Evolutionary conservation across 352 stramenopile species (phyloP), one percentile per base, ranked within the genome.

Genomic region (Discostella stelligera): DNA sequence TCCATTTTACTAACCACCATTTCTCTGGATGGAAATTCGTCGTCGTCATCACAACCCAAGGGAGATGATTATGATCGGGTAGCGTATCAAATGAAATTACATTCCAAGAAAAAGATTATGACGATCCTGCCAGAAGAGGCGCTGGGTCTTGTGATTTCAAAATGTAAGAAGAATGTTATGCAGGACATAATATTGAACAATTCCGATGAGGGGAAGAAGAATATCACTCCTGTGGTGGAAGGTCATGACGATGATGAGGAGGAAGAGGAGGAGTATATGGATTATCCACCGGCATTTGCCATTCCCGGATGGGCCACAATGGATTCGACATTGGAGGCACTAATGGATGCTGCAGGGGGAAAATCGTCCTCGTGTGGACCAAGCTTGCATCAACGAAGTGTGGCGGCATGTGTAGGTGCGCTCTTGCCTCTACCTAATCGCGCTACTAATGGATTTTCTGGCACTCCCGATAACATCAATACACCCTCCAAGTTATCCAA

Each of bases 81-180:
- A 0, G 84, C 87, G 23, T 86, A 73, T 59, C 89, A 90, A 66
- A 64, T 93, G 6, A 74, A 67, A 52, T 58, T 93, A 3, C 60
- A 81, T 68, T 78, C 79, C 20, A 77, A 76, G 44, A 93, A 93
- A 69, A 93, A 93, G 61, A 46, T 74, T 16, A 67, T 91, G 49
- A 87, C 85, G 1, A 80, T 93, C 9, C 48, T 93, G 3, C 88
- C 88, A 3, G 88, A 93, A 67, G 88, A 93, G 76, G 80, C 77
- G 0, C 60, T 87, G 5, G 70, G 74, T 10, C 41, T 91, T 5
- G 18, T 91, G 0, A 62, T 93, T 20, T 76, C 80, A 50, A 32
- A 80, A 49, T 83, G 76, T 2, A 82, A 84, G 58, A 81, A 78
- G 61, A 65, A 77, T 62, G 84, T 85, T 0, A 58, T n/a, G 60